phyloP scores from a whole-genome alignment of 164 flowering plant species.

The Liquidambar formosana region DNA sequence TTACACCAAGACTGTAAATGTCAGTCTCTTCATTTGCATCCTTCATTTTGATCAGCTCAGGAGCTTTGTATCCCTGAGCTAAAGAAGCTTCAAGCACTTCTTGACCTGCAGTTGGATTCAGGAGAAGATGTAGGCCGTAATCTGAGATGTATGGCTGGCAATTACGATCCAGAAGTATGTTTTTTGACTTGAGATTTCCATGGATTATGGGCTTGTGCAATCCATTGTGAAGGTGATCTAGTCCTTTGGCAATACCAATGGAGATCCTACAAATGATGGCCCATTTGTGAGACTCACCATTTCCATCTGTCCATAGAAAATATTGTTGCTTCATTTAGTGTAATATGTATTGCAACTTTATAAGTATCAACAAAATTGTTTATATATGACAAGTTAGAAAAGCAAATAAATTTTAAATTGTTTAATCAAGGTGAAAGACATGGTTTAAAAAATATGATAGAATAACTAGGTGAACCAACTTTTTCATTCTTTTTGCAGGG shows the following conservation, averaged over 20 bases:
- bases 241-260: constrained; percentile 67
- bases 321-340: neutral
- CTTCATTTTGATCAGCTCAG: constrained; percentile 92
- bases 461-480: too few species aligned
- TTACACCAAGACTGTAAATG: constrained; percentile 81
- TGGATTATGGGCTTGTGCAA: constrained; percentile 63
- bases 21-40: constrained; percentile 71
- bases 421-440: too few species aligned
- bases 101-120: constrained; percentile 69
- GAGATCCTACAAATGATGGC: constrained; percentile 54
- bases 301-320: constrained; percentile 43
- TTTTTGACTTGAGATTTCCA: constrained; percentile 89
- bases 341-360: neutral
- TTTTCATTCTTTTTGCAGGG: too few species aligned
- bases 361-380: too few species aligned
- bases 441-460: too few species aligned
- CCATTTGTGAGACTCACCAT: constrained; percentile 64
- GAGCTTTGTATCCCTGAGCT: constrained; percentile 86
- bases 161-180: constrained; percentile 59
- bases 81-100: constrained; percentile 79
- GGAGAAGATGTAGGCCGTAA: constrained; percentile 68
- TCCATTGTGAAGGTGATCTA: constrained; percentile 79
- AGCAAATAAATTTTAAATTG: too few species aligned
- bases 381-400: too few species aligned
- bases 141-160: constrained; percentile 67